These are phyloP conservation scores for Corinectria fuckeliana DNA, from an alignment of 2,329 filamentous ascomycete species.

Conservation along the genomic window DNA sequence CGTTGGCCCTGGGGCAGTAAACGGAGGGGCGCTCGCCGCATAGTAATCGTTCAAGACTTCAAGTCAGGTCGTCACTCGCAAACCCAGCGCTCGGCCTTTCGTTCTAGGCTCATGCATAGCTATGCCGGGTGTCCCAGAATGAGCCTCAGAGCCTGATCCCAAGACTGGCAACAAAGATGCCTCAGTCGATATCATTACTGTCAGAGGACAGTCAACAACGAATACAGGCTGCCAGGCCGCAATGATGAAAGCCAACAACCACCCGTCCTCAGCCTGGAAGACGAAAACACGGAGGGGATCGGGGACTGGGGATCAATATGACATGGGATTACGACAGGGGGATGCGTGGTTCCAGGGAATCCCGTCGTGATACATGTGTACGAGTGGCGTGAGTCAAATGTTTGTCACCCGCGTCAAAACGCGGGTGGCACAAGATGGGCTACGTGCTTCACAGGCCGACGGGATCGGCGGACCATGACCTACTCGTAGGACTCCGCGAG, in stretches of 20 bases:
- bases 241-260: background rate
- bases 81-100: background rate
- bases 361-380: constrained; percentile 26
- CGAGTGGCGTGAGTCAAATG: constrained; percentile 29
- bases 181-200: background rate
- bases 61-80: background rate
- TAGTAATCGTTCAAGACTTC: background rate
- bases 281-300: background rate
- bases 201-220: background rate
- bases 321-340: constrained; percentile 28
- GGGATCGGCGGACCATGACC: background rate
- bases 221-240: background rate
- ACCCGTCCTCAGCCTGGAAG: background rate
- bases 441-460: background rate
- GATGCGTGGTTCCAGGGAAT: constrained; percentile 21
- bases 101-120: too few relatives aligned
- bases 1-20: constrained; percentile 9
- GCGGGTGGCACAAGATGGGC: constrained; percentile 22
- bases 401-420: constrained; percentile 29
- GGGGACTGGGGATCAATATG: constrained; percentile 21
- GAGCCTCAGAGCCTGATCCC: background rate
- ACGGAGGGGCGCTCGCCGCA: background rate
- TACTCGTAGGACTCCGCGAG: background rate
- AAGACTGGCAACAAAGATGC: background rate
- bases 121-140: too few relatives aligned